These are phyloP conservation scores for Hypsizygus marmoreus DNA, from an alignment of 768 basidiomycete genomes.

Conservation along the genomic window DNA sequence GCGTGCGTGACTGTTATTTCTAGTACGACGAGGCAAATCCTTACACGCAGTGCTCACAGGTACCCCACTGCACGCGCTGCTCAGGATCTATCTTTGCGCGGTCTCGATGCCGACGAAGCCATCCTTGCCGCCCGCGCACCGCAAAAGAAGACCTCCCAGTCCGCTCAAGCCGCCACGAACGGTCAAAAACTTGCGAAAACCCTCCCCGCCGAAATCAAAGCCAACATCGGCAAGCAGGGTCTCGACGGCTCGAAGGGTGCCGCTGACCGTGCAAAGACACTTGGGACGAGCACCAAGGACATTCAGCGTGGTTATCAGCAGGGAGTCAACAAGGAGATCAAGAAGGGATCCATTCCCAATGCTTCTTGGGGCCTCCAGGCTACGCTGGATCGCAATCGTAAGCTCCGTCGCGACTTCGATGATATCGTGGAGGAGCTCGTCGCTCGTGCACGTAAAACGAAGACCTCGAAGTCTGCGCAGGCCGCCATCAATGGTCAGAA, in stretches of 20 bases:
- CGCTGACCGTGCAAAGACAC: slow-evolving; percentile 1
- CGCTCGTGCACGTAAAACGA: not conserved
- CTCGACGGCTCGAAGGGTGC: slow-evolving; percentile 1
- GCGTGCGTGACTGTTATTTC: not conserved
- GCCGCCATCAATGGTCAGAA: not conserved
- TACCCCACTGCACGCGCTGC: not conserved
- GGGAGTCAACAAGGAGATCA: not conserved
- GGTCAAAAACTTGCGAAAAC: not conserved
- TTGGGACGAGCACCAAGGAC: not conserved
- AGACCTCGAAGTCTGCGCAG: not conserved
- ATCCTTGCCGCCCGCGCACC: not conserved
- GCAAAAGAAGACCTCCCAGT: not conserved
- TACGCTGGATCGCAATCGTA: not conserved
- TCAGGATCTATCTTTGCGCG: not conserved
- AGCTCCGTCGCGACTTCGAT: not conserved
- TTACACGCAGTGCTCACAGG: too few species aligned
- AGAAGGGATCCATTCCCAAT: not conserved
- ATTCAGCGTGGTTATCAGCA: not conserved
- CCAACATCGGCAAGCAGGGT: slow-evolving; percentile 4
- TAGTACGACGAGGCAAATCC: not conserved
- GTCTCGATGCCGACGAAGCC: too few species aligned
- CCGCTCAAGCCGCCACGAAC: not conserved
- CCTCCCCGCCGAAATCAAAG: not conserved
- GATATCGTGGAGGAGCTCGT: slow-evolving; percentile 1
- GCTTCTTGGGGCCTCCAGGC: slow-evolving; percentile 4